These are phyloP conservation scores for Naganishia liquefaciens DNA, from an alignment of 1,284 basidiomycete species.

Conservation along the genomic window DNA sequence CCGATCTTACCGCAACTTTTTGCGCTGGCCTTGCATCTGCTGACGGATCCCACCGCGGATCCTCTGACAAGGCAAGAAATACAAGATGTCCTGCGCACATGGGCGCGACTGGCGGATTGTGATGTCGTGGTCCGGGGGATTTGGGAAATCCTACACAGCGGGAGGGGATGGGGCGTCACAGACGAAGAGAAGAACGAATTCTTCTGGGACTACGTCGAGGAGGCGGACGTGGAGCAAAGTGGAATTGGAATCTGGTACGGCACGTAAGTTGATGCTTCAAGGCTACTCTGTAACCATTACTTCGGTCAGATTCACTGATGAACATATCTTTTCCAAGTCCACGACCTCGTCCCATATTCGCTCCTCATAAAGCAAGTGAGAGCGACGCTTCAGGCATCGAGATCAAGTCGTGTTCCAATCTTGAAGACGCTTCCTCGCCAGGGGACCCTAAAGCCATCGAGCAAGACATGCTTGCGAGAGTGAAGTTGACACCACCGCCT, in stretches of 20 bases:
- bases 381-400: constrained; percentile 10
- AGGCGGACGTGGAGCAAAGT: constrained; percentile 30
- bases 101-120: constrained; percentile 66
- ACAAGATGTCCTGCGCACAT: constrained; percentile 59
- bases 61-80: constrained; percentile 48
- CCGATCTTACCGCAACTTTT: constrained; percentile 71
- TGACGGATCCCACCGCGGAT: constrained; percentile 59
- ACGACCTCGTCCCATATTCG: not conserved
- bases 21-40: constrained; percentile 62
- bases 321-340: not conserved
- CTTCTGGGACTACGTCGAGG: constrained; percentile 39
- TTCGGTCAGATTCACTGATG: not conserved
- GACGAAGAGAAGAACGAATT: constrained; percentile 37
- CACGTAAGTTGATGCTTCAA: constrained; percentile 37
- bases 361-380: not conserved
- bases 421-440: constrained; percentile 31
- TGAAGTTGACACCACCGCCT: constrained; percentile 73
- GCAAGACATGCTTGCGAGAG: constrained; percentile 48
- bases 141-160: constrained; percentile 63
- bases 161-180: constrained; percentile 53
- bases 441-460: constrained; percentile 58
- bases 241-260: constrained; percentile 39
- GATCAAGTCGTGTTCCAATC: not conserved
- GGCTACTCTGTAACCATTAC: not conserved
- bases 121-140: constrained; percentile 63